Conservation (phyloP, 257 asterid genomes). For the Lantana camara region DNA sequence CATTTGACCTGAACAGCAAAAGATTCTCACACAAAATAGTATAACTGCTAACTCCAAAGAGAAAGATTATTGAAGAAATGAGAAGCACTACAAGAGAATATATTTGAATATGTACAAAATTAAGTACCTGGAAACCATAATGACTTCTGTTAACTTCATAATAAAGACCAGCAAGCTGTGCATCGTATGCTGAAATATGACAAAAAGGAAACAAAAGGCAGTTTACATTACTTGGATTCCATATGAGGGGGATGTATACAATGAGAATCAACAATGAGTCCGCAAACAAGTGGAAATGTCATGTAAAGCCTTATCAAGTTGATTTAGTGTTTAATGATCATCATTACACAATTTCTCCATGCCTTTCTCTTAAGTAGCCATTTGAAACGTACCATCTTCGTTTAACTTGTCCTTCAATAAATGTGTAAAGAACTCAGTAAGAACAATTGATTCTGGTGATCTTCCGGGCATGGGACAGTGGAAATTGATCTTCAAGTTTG, state of each 20-base stretch:
- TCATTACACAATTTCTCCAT: conserved; percentile 6
- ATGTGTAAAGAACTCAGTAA: conserved; percentile 83
- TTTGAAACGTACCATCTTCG: conserved; percentile 76
- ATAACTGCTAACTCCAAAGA: neutral
- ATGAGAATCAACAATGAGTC: too few relatives aligned
- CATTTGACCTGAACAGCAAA: neutral
- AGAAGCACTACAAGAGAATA: conserved; percentile 15
- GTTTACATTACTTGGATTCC: too few relatives aligned
- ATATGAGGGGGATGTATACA: too few relatives aligned
- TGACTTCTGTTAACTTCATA: conserved; percentile 63
- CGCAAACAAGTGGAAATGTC: conserved; percentile 5
- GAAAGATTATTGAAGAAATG: conserved; percentile 9
- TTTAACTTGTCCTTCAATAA: conserved; percentile 92
- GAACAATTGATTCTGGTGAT: conserved; percentile 86
- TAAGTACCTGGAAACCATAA: conserved; percentile 83
- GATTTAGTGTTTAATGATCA: neutral
- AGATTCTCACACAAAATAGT: neutral
- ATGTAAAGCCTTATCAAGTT: conserved; percentile 10
- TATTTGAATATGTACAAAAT: conserved; percentile 20
- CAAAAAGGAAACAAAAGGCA: too few relatives aligned
- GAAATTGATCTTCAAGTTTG: conserved; percentile 81
- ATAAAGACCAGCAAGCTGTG: conserved; percentile 96
- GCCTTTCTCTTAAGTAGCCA: conserved; percentile 14
- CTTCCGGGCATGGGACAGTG: conserved; percentile 82
- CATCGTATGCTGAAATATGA: conserved; percentile 83